phyloP scores from a whole-genome alignment of 2,329 filamentous ascomycete species.

The Botryotinia calthae region DNA sequence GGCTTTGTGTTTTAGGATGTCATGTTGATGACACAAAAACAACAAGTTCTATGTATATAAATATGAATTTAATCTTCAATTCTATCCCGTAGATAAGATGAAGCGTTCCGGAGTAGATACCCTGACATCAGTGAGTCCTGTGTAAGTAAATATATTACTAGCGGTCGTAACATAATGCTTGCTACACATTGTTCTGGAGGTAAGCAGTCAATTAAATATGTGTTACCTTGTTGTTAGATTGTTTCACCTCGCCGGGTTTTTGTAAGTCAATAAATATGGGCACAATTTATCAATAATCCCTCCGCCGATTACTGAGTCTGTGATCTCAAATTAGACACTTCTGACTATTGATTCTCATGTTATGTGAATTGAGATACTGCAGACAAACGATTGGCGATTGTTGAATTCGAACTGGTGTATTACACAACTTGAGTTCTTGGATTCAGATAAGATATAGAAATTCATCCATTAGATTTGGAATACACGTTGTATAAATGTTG shows the following conservation, averaged over 20 bases:
- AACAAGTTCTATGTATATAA: background rate
- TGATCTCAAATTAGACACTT: background rate
- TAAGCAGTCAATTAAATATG: background rate
- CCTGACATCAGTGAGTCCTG: background rate
- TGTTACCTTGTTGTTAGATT: background rate
- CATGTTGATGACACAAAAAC: too few relatives aligned
- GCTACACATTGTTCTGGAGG: background rate
- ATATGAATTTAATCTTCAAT: background rate
- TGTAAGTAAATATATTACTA: background rate
- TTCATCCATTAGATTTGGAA: background rate
- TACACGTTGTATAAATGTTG: background rate
- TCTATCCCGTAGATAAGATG: background rate
- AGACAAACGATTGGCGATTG: background rate
- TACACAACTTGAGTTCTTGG: background rate
- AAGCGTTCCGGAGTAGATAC: background rate
- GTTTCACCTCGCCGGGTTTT: background rate
- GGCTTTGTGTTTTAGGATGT: background rate
- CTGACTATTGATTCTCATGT: background rate
- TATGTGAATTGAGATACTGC: background rate
- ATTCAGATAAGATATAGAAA: background rate
- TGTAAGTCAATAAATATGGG: rapidly evolving
- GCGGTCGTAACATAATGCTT: background rate
- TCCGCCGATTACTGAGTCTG: background rate
- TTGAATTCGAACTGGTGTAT: background rate
- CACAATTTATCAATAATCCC: background rate